These are phyloP conservation scores for Epicoccum sorghinum DNA, from an alignment of 2,329 filamentous ascomycete species.

Conservation along the genomic window DNA sequence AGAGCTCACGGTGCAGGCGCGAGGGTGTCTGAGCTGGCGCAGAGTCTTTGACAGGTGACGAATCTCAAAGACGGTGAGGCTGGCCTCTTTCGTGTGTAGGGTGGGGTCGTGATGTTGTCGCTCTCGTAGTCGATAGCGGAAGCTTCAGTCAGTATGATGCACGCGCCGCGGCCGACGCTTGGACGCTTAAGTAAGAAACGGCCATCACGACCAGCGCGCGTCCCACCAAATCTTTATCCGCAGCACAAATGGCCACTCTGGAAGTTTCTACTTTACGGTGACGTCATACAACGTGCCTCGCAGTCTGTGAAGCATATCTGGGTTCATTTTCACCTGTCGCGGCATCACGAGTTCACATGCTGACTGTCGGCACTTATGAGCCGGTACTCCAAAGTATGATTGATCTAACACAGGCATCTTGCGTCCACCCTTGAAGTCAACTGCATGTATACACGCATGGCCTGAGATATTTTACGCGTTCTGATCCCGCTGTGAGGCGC, in stretches of 20 bases:
- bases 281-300: constrained; percentile 3
- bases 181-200: constrained; percentile 18
- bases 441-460: no score
- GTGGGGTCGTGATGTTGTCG: constrained; percentile 26
- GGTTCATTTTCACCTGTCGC: neutral
- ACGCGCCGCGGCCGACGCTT: constrained; percentile 13
- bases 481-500: neutral
- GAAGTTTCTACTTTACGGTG: constrained; percentile 8
- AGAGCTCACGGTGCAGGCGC: constrained; percentile 46
- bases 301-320: no score
- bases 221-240: constrained; percentile 3
- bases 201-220: constrained; percentile 17
- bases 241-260: constrained; percentile 1
- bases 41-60: constrained; percentile 13
- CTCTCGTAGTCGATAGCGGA: constrained; percentile 13
- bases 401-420: no score
- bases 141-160: constrained; percentile 18
- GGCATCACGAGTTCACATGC: no score
- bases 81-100: constrained; percentile 15
- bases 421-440: no score
- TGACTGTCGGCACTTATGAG: no score
- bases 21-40: constrained; percentile 29
- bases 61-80: constrained; percentile 19
- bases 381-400: no score
- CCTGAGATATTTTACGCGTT: constrained; percentile 26